phyloP scores from a whole-genome alignment of 1,284 basidiomycete species.

The Stygiomarasmius scandens region DNA sequence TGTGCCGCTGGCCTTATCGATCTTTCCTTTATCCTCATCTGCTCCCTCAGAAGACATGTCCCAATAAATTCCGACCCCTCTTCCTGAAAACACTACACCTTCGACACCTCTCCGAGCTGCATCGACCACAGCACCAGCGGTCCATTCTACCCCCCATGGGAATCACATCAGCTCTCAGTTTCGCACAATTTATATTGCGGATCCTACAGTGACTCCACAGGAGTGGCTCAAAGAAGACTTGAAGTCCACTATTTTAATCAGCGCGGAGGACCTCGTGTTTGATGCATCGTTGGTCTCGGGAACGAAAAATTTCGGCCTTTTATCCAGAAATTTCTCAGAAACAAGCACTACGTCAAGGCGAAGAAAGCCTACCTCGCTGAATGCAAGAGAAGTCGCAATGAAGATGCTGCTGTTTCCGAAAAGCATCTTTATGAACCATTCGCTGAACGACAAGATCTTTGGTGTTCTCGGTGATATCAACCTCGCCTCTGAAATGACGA shows the following conservation, averaged over 20 bases:
- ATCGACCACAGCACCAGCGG: not conserved
- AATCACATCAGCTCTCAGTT: not conserved
- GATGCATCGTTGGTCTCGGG: not conserved
- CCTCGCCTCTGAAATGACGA: not conserved
- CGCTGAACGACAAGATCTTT: not conserved
- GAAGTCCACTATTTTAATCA: not conserved
- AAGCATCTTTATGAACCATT: not conserved
- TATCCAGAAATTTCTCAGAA: not conserved
- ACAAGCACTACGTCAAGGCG: not conserved
- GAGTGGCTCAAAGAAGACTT: not conserved
- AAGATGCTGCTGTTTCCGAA: not conserved
- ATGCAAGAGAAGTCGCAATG: not conserved
- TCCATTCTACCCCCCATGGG: not conserved
- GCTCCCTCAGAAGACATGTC: not conserved
- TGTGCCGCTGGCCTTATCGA: too few relatives aligned
- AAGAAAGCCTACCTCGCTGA: not conserved
- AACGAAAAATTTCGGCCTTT: not conserved
- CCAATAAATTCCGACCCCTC: not conserved
- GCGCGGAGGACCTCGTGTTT: not conserved
- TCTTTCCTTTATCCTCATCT: not conserved
- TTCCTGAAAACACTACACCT: not conserved
- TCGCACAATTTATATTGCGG: not conserved
- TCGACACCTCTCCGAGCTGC: not conserved
- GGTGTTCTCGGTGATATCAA: constrained; percentile 5
- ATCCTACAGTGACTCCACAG: not conserved